These are phyloP conservation scores for Pythium dissimile DNA, from an alignment of 352 stramenopile genomes.

Conservation along the genomic window DNA sequence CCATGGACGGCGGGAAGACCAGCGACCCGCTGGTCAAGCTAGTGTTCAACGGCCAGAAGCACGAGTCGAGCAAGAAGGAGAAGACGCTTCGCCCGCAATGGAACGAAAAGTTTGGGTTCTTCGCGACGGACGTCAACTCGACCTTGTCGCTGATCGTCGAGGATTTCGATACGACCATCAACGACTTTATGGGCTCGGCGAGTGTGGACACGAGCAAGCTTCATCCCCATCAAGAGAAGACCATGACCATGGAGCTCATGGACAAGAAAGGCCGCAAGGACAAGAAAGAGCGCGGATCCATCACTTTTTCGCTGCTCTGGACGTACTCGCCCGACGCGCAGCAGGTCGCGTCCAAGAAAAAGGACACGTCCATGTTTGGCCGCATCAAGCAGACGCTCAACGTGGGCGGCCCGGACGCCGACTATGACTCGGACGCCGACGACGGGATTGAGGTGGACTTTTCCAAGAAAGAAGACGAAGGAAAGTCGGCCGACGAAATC, in stretches of 20 bases:
- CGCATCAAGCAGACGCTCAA: conserved; percentile 31
- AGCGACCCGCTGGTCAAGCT: conserved; percentile 89
- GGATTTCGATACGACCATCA: conserved; percentile 72
- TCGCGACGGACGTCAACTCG: conserved; percentile 46
- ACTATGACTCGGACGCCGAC: conserved; percentile 69
- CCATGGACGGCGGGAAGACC: conserved; percentile 81
- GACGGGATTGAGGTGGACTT: conserved; percentile 66
- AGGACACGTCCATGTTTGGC: conserved; percentile 56
- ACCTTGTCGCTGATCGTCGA: conserved; percentile 58
- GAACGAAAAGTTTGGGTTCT: conserved; percentile 79
- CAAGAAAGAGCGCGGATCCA: conserved; percentile 52
- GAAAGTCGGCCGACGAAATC: conserved; percentile 61
- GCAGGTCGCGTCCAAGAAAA: conserved; percentile 69
- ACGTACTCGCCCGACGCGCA: conserved; percentile 45
- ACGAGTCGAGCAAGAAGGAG: conserved; percentile 73
- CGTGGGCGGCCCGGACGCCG: conserved; percentile 59
- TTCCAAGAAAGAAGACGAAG: conserved; percentile 38
- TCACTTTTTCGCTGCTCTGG: conserved; percentile 60
- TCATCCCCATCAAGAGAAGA: conserved; percentile 47
- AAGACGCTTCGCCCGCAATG: conserved; percentile 69
- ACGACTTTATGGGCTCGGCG: conserved; percentile 78
- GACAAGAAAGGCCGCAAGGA: conserved; percentile 67
- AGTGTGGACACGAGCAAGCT: conserved; percentile 55
- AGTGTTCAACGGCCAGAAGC: conserved; percentile 70
- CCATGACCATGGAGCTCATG: conserved; percentile 51